A percentile compares a stretch with the other conserved stretches of the same genome.
These are phyloP conservation scores for Globisporangium cystogenes DNA, from an alignment of 352 stramenopile species.

Conservation along the genomic window DNA sequence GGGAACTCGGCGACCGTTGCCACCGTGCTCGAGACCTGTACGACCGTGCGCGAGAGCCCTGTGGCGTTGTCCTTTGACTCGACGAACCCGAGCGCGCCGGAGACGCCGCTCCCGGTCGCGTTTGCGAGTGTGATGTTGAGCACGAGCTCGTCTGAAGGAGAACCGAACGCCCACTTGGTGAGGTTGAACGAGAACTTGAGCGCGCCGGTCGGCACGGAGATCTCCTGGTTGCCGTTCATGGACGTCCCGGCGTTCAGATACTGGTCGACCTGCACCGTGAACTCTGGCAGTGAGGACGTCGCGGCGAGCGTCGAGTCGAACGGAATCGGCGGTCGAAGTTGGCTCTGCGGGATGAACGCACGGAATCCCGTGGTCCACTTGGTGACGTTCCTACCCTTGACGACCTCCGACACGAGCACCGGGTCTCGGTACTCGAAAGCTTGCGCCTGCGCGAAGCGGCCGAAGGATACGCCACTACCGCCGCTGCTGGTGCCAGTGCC, in stretches of 20 bases:
- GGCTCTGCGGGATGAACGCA: slow-evolving; percentile 14
- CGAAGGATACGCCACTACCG: not conserved
- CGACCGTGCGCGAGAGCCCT: slow-evolving; percentile 1
- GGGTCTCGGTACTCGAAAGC: slow-evolving; percentile 14
- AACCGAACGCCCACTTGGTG: slow-evolving; percentile 14
- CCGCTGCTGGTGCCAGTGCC: not conserved
- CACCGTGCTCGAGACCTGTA: slow-evolving; percentile 1
- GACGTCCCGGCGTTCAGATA: slow-evolving; percentile 7
- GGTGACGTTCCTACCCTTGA: slow-evolving; percentile 2
- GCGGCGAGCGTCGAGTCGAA: slow-evolving; percentile 2
- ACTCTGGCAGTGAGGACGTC: slow-evolving; percentile 1
- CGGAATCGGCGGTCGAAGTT: slow-evolving; percentile 11
- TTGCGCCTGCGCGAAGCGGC: slow-evolving; percentile 8
- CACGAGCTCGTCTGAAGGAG: slow-evolving; percentile 7
- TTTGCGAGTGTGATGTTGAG: slow-evolving; percentile 17
- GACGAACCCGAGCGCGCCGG: not conserved
- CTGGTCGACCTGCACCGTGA: slow-evolving; percentile 16
- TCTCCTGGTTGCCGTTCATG: slow-evolving; percentile 7
- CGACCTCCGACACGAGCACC: not conserved
- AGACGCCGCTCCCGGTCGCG: not conserved
- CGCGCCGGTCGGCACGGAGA: slow-evolving; percentile 11
- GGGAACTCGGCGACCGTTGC: slow-evolving; percentile 13
- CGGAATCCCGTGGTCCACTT: slow-evolving; percentile 13
- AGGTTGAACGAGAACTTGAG: slow-evolving; percentile 23
- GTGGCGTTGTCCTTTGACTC: not conserved